Conservation (phyloP, 2,329 filamentous ascomycete genomes). For the Amylocarpus encephaloides region DNA sequence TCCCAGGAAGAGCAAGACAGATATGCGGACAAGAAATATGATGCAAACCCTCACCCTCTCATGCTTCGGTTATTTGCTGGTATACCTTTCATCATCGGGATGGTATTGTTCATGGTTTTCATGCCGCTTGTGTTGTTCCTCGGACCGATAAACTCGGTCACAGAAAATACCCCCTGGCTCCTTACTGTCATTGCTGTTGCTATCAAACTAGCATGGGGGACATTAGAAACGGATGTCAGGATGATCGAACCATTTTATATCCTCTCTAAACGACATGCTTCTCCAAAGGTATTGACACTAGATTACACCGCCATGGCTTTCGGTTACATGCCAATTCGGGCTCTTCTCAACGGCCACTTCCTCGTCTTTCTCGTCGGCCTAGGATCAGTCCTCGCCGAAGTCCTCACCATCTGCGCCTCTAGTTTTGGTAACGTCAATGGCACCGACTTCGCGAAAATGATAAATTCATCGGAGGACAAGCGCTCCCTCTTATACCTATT, state of each 20-base stretch:
- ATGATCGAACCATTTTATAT: conserved; percentile 73
- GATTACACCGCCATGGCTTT: conserved; percentile 71
- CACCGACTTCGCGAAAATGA: conserved; percentile 44
- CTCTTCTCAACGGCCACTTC: conserved; percentile 56
- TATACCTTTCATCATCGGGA: conserved; percentile 52
- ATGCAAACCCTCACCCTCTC: conserved; percentile 59
- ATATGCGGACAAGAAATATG: conserved; percentile 40
- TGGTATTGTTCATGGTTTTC: conserved; percentile 50
- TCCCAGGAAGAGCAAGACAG: conserved; percentile 39
- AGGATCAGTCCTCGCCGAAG: conserved; percentile 65
- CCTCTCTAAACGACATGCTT: conserved; percentile 58
- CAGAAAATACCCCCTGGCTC: conserved; percentile 57
- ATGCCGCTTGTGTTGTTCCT: conserved; percentile 57
- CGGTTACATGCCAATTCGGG: conserved; percentile 55
- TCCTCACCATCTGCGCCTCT: conserved; percentile 63
- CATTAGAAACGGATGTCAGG: conserved; percentile 61
- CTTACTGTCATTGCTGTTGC: conserved; percentile 59
- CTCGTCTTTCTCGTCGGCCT: conserved; percentile 63
- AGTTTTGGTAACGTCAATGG: conserved; percentile 61
- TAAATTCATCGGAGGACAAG: background rate
- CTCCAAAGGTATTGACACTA: conserved; percentile 58
- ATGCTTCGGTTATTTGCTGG: conserved; percentile 58
- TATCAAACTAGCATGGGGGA: conserved; percentile 63
- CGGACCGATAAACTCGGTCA: conserved; percentile 45
- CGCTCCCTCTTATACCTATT: background rate